Base-by-base conservation (phyloP, 345 rosid species). In the Corchorus capsularis region DNA sequence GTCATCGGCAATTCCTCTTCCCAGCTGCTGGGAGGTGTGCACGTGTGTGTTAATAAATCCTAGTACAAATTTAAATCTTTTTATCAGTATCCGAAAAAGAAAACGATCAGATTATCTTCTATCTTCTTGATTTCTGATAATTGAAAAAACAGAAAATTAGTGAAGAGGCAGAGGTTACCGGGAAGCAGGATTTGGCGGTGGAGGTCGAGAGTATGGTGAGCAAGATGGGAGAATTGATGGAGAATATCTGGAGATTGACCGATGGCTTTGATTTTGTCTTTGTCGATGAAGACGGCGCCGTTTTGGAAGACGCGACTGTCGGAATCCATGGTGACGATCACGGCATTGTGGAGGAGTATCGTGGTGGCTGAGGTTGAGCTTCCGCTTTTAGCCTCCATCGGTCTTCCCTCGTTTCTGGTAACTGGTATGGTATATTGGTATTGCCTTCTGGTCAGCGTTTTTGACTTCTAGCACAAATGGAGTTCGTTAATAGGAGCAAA, bases 11-110 rank as follows among this genome's bases (percentile, higher is more conserved):
- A 89, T 89, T 73, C 95, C 95, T 79, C 92, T 85, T 0, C 65
- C 95, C 5, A 91, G 83, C 84, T 89, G 94, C 71, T 91, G 94
- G 47, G 94, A 91, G 32, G 91, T 85, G 80, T 91, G 92, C 5
- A 91, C 93, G 37, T 91, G 93, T 10, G 91, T 89, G 81, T 91
- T 91, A 79, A 89, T 67, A 47, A 91, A 79, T 72, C 94, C 94
- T 88, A 53, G n/a, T n/a, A n/a, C n/a, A n/a, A n/a, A n/a, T n/a
- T n/a, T n/a, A n/a, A n/a, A n/a, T 27, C 41, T 15, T 55, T 22
- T 5, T 13, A 54, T 57, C 8, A 56, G 8, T 34, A 14, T 2
- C 57, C 54, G 27, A 50, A 32, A 32, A 41, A 55, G 45, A 14
- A 63, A 14, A n/a, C 13, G 19, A 47, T 73, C 56, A 59, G 45